Conservation (phyloP, 2,329 filamentous ascomycete genomes). For the Calonectria henricotiae region DNA sequence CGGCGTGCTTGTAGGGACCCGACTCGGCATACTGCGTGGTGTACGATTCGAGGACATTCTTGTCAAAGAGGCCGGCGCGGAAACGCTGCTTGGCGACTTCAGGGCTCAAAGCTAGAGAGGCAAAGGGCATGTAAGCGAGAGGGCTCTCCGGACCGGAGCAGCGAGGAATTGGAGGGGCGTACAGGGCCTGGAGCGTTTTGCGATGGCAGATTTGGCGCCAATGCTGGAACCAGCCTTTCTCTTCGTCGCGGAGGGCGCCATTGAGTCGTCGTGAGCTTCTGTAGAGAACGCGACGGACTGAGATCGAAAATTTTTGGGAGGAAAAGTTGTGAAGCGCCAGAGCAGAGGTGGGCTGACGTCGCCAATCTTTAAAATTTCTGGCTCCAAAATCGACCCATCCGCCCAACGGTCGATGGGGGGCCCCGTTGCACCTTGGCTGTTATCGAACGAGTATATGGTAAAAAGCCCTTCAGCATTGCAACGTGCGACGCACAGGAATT, state of each 20-base stretch:
- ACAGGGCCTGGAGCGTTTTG: constrained; percentile 72
- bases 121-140: constrained; percentile 38
- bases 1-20: constrained; percentile 89
- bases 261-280: constrained; percentile 39
- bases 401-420: constrained; percentile 31
- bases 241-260: constrained; percentile 65
- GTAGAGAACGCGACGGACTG: constrained; percentile 30
- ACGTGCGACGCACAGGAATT: constrained; percentile 29
- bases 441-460: constrained; percentile 5
- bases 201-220: constrained; percentile 62
- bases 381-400: constrained; percentile 53
- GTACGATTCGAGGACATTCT: constrained; percentile 72
- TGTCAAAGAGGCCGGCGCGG: constrained; percentile 77
- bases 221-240: constrained; percentile 71
- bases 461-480: constrained; percentile 21
- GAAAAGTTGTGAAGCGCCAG: constrained; percentile 42
- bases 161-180: constrained; percentile 47
- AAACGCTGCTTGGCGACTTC: constrained; percentile 74
- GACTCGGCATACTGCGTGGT: constrained; percentile 76
- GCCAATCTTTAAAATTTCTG: constrained; percentile 47
- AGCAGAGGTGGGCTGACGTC: constrained; percentile 53
- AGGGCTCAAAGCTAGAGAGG: constrained; percentile 62
- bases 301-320: constrained; percentile 25
- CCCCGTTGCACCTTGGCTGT: constrained; percentile 34
- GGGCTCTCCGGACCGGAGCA: constrained; percentile 30